Evolutionary conservation across 2,329 filamentous ascomycete genomes (phyloP).

Genomic region (Aspergillus viridinutans): DNA sequence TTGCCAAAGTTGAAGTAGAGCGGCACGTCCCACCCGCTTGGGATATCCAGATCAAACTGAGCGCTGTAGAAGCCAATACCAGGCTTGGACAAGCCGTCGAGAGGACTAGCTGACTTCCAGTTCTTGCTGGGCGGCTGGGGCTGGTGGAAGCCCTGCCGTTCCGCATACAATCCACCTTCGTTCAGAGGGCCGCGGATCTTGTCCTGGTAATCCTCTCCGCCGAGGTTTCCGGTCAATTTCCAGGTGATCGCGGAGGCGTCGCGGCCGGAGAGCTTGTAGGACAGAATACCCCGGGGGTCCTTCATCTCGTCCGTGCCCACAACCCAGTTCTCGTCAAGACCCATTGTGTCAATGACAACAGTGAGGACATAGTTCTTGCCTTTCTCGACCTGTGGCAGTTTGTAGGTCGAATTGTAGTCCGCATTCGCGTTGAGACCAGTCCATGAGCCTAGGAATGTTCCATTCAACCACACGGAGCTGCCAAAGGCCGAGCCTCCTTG

Average conservation of each 20-base stretch:
- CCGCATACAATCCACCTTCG: conserved; percentile 54
- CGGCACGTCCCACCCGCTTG: conserved; percentile 53
- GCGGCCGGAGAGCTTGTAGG: conserved; percentile 39
- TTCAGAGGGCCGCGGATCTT: conserved; percentile 53
- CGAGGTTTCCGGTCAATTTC: conserved; percentile 58
- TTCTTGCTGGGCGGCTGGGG: conserved; percentile 40
- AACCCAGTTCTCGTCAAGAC: conserved; percentile 62
- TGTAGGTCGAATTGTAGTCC: conserved; percentile 55
- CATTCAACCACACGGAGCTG: conserved; percentile 62
- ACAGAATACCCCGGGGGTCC: conserved; percentile 53
- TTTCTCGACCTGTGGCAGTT: conserved; percentile 49
- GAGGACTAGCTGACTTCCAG: conserved; percentile 34
- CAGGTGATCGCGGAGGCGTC: conserved; percentile 39
- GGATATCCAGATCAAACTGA: conserved; percentile 49
- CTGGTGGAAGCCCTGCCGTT: conserved; percentile 55
- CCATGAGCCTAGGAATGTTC: conserved; percentile 61
- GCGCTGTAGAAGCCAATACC: conserved; percentile 53
- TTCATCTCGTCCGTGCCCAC: conserved; percentile 58
- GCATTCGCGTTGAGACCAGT: conserved; percentile 50
- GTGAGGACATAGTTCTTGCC: conserved; percentile 61
- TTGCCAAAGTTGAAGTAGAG: conserved; percentile 49
- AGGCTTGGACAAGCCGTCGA: conserved; percentile 40
- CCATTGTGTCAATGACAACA: conserved; percentile 68
- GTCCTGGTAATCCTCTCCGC: conserved; percentile 53
- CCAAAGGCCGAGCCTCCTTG: conserved; percentile 67